Conservation (phyloP, 2,329 filamentous ascomycete species). For the Aspergillus cejpii region DNA sequence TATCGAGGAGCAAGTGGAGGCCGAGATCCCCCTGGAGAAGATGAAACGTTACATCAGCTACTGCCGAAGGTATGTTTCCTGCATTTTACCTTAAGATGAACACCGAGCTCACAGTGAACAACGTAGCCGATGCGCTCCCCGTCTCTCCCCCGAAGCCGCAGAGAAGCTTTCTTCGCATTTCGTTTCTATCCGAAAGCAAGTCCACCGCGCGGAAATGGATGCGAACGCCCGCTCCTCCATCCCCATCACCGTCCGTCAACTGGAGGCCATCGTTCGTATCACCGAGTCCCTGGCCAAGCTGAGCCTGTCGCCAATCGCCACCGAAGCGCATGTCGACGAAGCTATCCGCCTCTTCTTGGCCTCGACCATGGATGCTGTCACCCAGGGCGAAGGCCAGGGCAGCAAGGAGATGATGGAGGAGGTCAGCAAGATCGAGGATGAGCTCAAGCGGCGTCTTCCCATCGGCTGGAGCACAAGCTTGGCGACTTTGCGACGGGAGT, state of each 20-base stretch:
- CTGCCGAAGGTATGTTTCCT: slow-evolving; percentile 72
- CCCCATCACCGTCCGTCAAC: slow-evolving; percentile 92
- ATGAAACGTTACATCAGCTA: slow-evolving; percentile 97
- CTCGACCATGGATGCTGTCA: slow-evolving; percentile 95
- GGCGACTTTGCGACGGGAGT: slow-evolving; percentile 76
- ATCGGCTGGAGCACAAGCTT: slow-evolving; percentile 94
- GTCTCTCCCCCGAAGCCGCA: slow-evolving; percentile 80
- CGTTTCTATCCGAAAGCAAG: slow-evolving; percentile 88
- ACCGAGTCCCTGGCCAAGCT: slow-evolving; percentile 93
- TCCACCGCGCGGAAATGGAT: slow-evolving; percentile 83
- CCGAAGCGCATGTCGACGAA: slow-evolving; percentile 89
- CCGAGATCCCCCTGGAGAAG: slow-evolving; percentile 89
- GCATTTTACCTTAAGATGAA: neutral
- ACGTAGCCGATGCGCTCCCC: slow-evolving; percentile 78
- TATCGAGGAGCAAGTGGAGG: slow-evolving; percentile 72
- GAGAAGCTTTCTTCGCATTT: slow-evolving; percentile 97
- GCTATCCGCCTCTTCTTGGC: slow-evolving; percentile 94
- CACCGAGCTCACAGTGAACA: slow-evolving; percentile 13
- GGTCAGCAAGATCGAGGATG: slow-evolving; percentile 76
- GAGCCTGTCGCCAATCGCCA: slow-evolving; percentile 75
- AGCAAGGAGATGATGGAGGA: slow-evolving; percentile 89
- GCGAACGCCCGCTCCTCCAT: slow-evolving; percentile 88
- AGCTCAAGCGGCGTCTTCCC: slow-evolving; percentile 76
- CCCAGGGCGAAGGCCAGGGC: slow-evolving; percentile 75
- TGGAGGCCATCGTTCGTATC: slow-evolving; percentile 95